Evolutionary conservation across 1,139 yeast genomes (phyloP), one percentile per base, ranked within the genome.

Genomic region (Yamadazyma dushanensis): DNA sequence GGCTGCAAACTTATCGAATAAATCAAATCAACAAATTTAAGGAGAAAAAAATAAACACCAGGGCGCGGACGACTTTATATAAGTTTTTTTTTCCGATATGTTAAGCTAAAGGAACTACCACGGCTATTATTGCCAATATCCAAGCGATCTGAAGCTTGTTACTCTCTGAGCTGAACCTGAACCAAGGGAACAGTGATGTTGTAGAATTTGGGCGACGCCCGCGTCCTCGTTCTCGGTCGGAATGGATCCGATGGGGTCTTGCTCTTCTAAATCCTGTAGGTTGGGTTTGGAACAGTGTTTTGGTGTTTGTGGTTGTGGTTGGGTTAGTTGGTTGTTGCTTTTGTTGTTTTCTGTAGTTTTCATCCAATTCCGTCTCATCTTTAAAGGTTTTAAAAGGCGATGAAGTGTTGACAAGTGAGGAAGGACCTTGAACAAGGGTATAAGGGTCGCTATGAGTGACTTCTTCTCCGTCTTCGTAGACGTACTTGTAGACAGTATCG

Each of bases 351-450:
- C 43, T 28, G 27, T 46, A 41, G 7, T 42, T 37, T 19, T 38
- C 47, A 11, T 37, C 27, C 8, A 46, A 34, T 17, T 45, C 48
- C 5, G 34, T 34, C 18, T 45, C 31, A 4, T 42, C 29, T 20
- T 40, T 42, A 35, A 49, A 49, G 4, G 53, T 45, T 22, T 42
- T 34, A 31, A 47, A 51, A 4, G 32, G 32, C 16, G 32, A 29
- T 4, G 21, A 7, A 8, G 29, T 10, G 9, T 24, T 24, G 18
- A 25, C 5, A 9, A 7, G 21, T 9, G 21, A 19, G 21, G 9
- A 7, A 7, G 21, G 21, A 9, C 9, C 8, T 19, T 7, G 21
- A 7, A 19, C 9, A 7, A 9, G 24, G 27, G 11, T 19, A n/a
- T n/a, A 16, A n/a, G n/a, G n/a, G n/a, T n/a, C n/a, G n/a, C n/a